These are phyloP conservation scores for Begonia loranthoides DNA, from an alignment of 306 rosid genomes.

Conservation along the genomic window DNA sequence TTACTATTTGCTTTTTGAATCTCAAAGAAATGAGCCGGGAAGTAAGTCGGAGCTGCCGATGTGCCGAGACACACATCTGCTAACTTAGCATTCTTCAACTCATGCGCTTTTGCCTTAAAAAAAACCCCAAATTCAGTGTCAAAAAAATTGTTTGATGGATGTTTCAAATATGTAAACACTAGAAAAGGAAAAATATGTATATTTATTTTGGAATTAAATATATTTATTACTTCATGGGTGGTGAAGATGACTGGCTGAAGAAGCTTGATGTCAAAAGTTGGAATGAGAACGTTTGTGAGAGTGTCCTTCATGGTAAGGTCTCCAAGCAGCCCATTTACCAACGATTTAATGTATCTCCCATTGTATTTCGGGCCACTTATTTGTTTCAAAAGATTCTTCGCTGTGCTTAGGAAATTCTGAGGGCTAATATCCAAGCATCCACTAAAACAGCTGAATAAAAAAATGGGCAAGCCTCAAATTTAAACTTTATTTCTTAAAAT, in stretches of 20 bases:
- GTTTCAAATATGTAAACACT: no score
- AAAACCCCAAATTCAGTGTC: background rate
- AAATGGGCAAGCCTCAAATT: slow-evolving; percentile 22
- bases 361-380: slow-evolving; percentile 29
- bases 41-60: slow-evolving; percentile 35
- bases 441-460: slow-evolving; percentile 18
- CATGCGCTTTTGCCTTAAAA: slow-evolving; percentile 19
- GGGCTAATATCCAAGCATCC: slow-evolving; percentile 11
- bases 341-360: slow-evolving; percentile 21
- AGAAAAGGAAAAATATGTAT: background rate
- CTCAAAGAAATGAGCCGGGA: slow-evolving; percentile 27
- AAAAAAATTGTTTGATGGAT: no score
- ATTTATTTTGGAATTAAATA: background rate
- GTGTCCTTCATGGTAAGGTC: slow-evolving; percentile 24
- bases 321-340: slow-evolving; percentile 19
- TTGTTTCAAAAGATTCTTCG: background rate
- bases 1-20: slow-evolving; percentile 3
- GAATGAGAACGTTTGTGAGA: slow-evolving; percentile 21
- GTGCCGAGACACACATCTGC: slow-evolving; percentile 28
- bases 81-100: slow-evolving; percentile 7
- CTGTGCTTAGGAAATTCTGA: slow-evolving; percentile 7
- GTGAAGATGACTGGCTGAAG: slow-evolving; percentile 31
- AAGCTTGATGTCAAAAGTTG: slow-evolving; percentile 26
- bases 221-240: slow-evolving; percentile 18
- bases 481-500: slow-evolving; percentile 16